A percentile compares a stretch with the other conserved stretches of the same genome.
Evolutionary conservation across 2,329 filamentous ascomycete species (phyloP).

Genomic region (Ophiostoma populinum): DNA sequence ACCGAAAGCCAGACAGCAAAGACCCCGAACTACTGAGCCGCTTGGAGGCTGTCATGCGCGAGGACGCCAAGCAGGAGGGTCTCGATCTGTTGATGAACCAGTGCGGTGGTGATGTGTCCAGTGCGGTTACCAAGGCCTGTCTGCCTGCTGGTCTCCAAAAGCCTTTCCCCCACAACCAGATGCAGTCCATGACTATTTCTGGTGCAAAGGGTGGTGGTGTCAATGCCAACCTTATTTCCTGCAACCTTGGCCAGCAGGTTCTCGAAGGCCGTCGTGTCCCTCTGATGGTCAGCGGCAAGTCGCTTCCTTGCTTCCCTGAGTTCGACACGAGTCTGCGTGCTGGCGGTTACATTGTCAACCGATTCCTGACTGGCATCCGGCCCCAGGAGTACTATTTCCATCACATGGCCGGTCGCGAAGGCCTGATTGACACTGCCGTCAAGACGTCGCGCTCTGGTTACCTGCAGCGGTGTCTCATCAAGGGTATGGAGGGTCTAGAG

Average conservation of each 20-base stretch:
- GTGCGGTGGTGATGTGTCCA: conserved; percentile 52
- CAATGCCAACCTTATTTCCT: conserved; percentile 95
- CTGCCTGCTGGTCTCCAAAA: conserved; percentile 74
- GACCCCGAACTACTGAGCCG: conserved; percentile 59
- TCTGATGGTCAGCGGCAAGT: conserved; percentile 95
- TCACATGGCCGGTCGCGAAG: conserved; percentile 97
- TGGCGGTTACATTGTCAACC: conserved; percentile 83
- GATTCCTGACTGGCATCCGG: conserved; percentile 93
- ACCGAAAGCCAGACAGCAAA: conserved; percentile 40
- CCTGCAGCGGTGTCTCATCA: conserved; percentile 89
- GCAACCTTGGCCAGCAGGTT: conserved; percentile 92
- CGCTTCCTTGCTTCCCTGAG: conserved; percentile 80
- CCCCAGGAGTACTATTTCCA: conserved; percentile 99
- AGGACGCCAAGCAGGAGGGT: conserved; percentile 77
- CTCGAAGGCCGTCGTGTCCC: conserved; percentile 89
- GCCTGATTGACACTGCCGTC: conserved; percentile 95
- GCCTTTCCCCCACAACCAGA: conserved; percentile 89
- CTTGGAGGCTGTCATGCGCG: conserved; percentile 76
- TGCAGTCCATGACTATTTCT: conserved; percentile 97
- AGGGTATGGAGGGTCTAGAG: conserved; percentile 89
- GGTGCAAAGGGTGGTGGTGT: conserved; percentile 86
- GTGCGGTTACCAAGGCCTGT: conserved; percentile 59
- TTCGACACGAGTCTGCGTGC: conserved; percentile 81
- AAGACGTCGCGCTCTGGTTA: conserved; percentile 97
- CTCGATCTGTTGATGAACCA: conserved; percentile 79